A percentile compares a stretch with the other conserved stretches of the same genome.
These are phyloP conservation scores for Xylaria bambusicola DNA, from an alignment of 495 filamentous ascomycete species.

Conservation along the genomic window DNA sequence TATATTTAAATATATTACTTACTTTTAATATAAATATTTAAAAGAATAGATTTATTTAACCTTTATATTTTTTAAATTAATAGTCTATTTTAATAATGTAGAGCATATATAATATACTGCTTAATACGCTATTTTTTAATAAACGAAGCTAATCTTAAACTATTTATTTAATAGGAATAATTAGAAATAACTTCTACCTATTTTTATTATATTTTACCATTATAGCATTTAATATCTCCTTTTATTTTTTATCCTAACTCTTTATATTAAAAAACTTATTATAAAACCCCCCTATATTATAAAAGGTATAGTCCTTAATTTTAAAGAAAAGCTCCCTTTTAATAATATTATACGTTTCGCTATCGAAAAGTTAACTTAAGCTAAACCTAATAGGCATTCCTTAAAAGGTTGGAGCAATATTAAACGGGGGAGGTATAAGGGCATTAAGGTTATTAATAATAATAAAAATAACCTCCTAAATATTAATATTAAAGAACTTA, in stretches of 20 bases:
- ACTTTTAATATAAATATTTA: not conserved
- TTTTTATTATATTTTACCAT: not conserved
- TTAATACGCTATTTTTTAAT: not conserved
- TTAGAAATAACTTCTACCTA: not conserved
- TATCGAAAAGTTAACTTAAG: not conserved
- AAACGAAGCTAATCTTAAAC: not conserved
- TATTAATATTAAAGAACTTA: not conserved
- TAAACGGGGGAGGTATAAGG: not conserved
- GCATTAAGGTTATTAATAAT: not conserved
- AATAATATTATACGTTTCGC: not conserved
- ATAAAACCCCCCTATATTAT: not conserved
- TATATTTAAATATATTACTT: not conserved
- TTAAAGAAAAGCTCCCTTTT: not conserved
- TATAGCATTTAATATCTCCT: not conserved
- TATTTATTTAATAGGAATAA: not conserved
- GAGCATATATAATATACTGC: not conserved
- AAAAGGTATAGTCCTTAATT: not conserved
- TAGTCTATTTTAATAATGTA: not conserved
- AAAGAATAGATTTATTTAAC: constrained; percentile 2
- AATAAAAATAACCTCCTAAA: not conserved
- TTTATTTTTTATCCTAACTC: not conserved
- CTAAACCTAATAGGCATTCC: not conserved
- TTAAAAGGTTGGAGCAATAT: not conserved
- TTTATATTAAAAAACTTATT: constrained; percentile 3
- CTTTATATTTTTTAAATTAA: not conserved